phyloP scores from a whole-genome alignment of 139 green algal genomes.

The Chlorella sp. region DNA sequence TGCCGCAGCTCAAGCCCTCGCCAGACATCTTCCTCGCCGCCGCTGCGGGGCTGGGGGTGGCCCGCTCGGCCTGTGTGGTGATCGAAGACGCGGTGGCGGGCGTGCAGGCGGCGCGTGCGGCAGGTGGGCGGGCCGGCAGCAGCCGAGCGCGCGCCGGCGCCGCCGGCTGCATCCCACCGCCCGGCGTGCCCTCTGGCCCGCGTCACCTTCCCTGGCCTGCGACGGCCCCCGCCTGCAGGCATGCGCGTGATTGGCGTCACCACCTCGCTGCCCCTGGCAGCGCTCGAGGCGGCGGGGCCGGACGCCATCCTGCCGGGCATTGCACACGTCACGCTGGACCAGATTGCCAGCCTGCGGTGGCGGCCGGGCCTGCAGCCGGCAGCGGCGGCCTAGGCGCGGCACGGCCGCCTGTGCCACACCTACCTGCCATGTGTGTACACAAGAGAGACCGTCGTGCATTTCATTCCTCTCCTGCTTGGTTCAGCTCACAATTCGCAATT shows the following conservation, averaged over 20 bases:
- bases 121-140: slow-evolving; percentile 35
- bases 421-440: too few species aligned
- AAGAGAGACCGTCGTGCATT: too few species aligned
- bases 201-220: neutral
- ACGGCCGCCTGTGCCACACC: too few species aligned
- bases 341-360: slow-evolving; percentile 23
- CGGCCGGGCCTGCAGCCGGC: neutral
- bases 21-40: slow-evolving; percentile 79
- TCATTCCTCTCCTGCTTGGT: too few species aligned
- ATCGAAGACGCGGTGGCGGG: slow-evolving; percentile 75
- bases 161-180: neutral
- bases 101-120: slow-evolving; percentile 62
- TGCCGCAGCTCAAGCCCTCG: slow-evolving; percentile 20
- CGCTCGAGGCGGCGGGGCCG: slow-evolving; percentile 45
- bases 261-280: slow-evolving; percentile 48
- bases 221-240: slow-evolving; percentile 15
- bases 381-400: too few species aligned
- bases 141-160: neutral
- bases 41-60: slow-evolving; percentile 49
- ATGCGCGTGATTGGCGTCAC: slow-evolving; percentile 70
- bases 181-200: neutral
- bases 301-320: slow-evolving; percentile 52
- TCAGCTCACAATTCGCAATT: too few species aligned
- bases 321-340: slow-evolving; percentile 40
- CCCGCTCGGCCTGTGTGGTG: slow-evolving; percentile 62